Evolutionary conservation across 2,329 filamentous ascomycete genomes (phyloP), one percentile per base, ranked within the genome.

Genomic region (Intubia oerlemansii): DNA sequence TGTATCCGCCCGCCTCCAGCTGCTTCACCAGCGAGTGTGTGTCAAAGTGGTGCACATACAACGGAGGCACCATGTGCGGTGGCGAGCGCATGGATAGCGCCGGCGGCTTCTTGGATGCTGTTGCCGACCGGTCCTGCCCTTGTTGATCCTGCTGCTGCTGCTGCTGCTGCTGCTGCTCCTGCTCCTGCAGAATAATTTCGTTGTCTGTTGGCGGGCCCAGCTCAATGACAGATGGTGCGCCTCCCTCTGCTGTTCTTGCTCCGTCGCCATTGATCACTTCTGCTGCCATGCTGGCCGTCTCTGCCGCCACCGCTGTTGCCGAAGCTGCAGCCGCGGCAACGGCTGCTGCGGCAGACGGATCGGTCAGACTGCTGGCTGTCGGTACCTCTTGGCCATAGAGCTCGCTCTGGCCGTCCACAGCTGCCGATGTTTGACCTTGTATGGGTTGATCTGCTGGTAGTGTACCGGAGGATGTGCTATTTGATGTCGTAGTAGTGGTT

Each of bases 1-100:
- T 68, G 50, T 82, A 93, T 0, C 75, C 76, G 10, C 71, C 70
- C 0, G 53, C 54, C 12, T 71, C 62, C 11, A 98, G 67, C 41
- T 80, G 69, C 43, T 76, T 75, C 11, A 95, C 88, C 5, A 95
- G 64, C 10, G 70, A 73, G 50, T 88, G 98, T 15, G 75, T 92
- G 52, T 98, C 85, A 50, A 98, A 98, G 52, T 95, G 82, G 53
- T 98, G 88, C 19, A 92, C 71, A 45, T 92, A 90, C 1, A 73
- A 77, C 7, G 78, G 67, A 1, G 79, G 65, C 27, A 68, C 60
- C 44, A 77, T 64, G 45, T 82, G 71, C 5, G 74, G 74, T 14
- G 66, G 62, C 61, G 27, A 21, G 8, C 19, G 8, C n/a, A 8
- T 8, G 19, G 19, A 21, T n/a, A 21, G 19, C n/a, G 19, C 8